Base-by-base conservation (phyloP, 257 asterid species). In the Eustoma russellianum region DNA sequence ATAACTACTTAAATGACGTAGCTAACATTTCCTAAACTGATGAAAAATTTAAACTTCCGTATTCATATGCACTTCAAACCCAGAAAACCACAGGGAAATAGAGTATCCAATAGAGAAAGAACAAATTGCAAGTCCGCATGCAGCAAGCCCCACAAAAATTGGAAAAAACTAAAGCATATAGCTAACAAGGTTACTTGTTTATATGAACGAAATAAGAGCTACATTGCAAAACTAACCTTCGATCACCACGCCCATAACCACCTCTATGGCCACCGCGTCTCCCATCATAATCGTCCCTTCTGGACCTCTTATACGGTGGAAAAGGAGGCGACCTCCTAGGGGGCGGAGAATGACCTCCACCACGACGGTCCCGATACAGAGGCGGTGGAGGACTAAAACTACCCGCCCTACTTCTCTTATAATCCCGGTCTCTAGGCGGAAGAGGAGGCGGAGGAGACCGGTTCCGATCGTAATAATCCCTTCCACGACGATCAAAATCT, bases 321-420 rank as follows among this genome's bases (percentile, higher is more conserved):
- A 61, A 46, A 0, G 79, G 79, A 49, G 79, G 73, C 40, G 79
- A 74, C 17, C 79, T 74, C 35, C 91, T 75, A 33, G 77, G 75
- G 33, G 83, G 83, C 10, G 97, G 93, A 5, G 97, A 86, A 74
- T 81, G 86, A 18, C 88, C 83, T 17, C 86, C 94, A 2, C 97
- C 81, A 14, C 94, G 82, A 54, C 81, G 95, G 9, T 94, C 78
- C 46, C 80, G 83, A 15, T 86, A 85, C 18, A 94, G 94, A 8
- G 96, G 95, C 28, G 97, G 95, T 33, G 97, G 95, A 53, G 96
- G 97, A 59, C 97, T 88, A 12, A 82, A 76, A 52, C 95, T 89
- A 52, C 95, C 85, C 64, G 76, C 62, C 52, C 97, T 56, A 24
- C 85, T 85, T 28, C 97, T 74, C 75, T 89, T 89, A 61, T 64